Percentiles rank a stretch among this genome's conserved stretches.
phyloP scores from a whole-genome alignment of 495 filamentous ascomycete species.

The Aspergillus affinis region DNA sequence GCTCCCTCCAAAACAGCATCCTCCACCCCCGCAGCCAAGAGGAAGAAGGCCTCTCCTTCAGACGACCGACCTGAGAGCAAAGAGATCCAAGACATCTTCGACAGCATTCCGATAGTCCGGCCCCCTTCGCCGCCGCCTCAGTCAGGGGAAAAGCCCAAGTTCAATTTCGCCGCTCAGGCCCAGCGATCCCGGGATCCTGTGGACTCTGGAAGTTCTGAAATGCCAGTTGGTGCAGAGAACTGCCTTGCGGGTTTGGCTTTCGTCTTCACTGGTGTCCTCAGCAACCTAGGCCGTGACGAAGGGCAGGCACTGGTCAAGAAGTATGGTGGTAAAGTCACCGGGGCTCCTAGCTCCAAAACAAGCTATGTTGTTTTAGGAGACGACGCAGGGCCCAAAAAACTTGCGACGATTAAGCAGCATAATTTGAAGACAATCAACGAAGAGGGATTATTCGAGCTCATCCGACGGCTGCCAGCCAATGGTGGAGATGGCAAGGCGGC shows the following conservation, averaged over 20 bases:
- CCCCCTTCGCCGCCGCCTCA: conserved; percentile 77
- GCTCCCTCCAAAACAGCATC: conserved; percentile 29
- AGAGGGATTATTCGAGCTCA: conserved; percentile 85
- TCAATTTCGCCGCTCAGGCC: conserved; percentile 60
- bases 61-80: conserved; percentile 61
- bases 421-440: conserved; percentile 90
- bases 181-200: conserved; percentile 58
- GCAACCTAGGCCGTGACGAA: conserved; percentile 78
- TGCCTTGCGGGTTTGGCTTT: conserved; percentile 92
- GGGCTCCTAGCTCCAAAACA: conserved; percentile 86
- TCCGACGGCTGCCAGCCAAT: conserved; percentile 76
- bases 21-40: conserved; percentile 53
- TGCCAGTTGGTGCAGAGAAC: conserved; percentile 82
- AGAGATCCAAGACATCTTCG: conserved; percentile 77
- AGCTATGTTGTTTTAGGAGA: conserved; percentile 87
- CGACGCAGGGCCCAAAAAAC: conserved; percentile 91
- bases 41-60: conserved; percentile 57
- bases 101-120: conserved; percentile 77
- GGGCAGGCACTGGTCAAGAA: conserved; percentile 85
- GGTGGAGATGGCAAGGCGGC: conserved; percentile 89
- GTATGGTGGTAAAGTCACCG: conserved; percentile 87
- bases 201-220: conserved; percentile 61
- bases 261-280: conserved; percentile 91
- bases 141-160: conserved; percentile 63
- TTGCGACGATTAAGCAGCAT: conserved; percentile 76